Evolutionary conservation across 1,139 yeast genomes (phyloP).

Genomic region (Lizanozyma gosingica): DNA sequence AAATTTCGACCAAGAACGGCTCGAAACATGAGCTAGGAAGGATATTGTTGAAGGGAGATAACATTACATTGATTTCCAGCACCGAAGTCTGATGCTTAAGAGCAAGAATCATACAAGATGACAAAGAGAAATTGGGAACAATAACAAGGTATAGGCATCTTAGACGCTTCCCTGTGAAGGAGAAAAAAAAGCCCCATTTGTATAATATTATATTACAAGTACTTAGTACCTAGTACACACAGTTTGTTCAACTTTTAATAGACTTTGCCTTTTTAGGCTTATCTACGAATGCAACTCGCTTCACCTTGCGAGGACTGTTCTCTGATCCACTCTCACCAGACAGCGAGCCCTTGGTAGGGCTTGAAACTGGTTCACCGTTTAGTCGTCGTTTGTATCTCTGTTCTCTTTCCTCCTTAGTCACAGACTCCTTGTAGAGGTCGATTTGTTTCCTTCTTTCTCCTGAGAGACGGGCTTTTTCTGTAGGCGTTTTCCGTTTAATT

Average conservation of each 20-base stretch:
- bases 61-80: slow-evolving; percentile 71
- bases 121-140: too few relatives aligned
- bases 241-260: too few relatives aligned
- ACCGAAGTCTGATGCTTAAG: slow-evolving; percentile 31
- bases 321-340: slow-evolving; percentile 13
- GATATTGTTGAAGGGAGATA: slow-evolving; percentile 85
- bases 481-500: slow-evolving; percentile 8
- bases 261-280: too few relatives aligned
- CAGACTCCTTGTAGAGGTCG: slow-evolving; percentile 17
- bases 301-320: slow-evolving; percentile 12
- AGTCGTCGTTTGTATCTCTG: slow-evolving; percentile 17
- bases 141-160: too few relatives aligned
- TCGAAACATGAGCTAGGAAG: slow-evolving; percentile 42
- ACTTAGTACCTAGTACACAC: too few relatives aligned
- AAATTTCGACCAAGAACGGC: slow-evolving; percentile 37
- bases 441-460: slow-evolving; percentile 21
- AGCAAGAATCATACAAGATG: too few relatives aligned
- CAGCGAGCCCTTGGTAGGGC: slow-evolving; percentile 16
- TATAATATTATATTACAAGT: too few relatives aligned
- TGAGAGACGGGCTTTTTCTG: slow-evolving; percentile 10
- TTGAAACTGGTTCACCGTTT: slow-evolving; percentile 14
- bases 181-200: too few relatives aligned
- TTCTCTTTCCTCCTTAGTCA: slow-evolving; percentile 17
- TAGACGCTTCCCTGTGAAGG: too few relatives aligned
- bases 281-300: slow-evolving; percentile 8